Evolutionary conservation across 2,329 filamentous ascomycete genomes (phyloP), one percentile per base, ranked within the genome.

Genomic region (Hortaea sp.): DNA sequence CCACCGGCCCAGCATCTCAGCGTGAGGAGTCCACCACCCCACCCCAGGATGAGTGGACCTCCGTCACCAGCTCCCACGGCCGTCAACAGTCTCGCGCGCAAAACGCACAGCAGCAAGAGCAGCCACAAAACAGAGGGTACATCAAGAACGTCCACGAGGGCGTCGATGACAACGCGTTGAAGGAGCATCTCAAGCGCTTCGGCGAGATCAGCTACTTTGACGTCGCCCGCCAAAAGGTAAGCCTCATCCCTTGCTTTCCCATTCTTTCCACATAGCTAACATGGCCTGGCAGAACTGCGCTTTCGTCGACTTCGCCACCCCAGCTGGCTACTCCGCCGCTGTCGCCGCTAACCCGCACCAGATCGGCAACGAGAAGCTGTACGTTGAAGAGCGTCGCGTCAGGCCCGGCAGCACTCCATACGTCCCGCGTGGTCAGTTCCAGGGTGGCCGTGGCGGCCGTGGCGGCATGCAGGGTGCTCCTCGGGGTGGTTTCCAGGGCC

Each of bases 101-200:
- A 37, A 53, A 51, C 43, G 78, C 85, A 66, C 81, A 45, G 74
- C 79, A 57, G 73, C 79, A 46, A 73, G 72, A 43, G 66, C 84
- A 89, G 51, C 78, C 88, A 54, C 84, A 90, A 52, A 79, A 79
- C 51, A 78, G 88, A 56, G 92, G 85, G 13, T 97, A 95, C 67
- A 88, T 98, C 67, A 95, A 95, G 75, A 94, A 90, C 59, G 90
- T 97, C 42, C 90, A 82, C 42, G 88, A 94, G 31, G 89, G 88
- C 69, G 82, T 98, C 44, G 78, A 86, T 63, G 77, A 81, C 10
- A 78, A 80, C 37, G 79, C 87, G 41, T 74, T 98, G 49, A 83
- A 77, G 66, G 74, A 76, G 44, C 76, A 79, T 45, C 73, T 98
- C 43, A 74, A 80, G 56, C 79, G 81, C 57, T 88, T 82, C 44